Evolutionary conservation across 768 basidiomycete species (phyloP).

Genomic region (Amanita muscaria): DNA sequence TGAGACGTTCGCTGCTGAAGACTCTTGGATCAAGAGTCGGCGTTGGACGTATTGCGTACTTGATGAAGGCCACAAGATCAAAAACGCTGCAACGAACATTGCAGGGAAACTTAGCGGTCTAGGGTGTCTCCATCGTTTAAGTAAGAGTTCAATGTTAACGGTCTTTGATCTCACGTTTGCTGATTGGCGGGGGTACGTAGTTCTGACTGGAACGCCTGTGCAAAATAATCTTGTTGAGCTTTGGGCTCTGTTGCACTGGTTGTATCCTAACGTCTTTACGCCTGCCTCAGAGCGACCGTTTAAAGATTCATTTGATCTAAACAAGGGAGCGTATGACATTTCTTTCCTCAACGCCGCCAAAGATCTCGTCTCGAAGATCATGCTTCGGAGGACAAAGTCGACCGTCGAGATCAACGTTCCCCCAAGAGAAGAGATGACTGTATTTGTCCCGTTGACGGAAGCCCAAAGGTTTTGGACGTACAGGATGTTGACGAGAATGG

Average conservation of each 20-base stretch:
- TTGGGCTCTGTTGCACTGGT: conserved; percentile 47
- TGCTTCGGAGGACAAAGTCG: conserved; percentile 55
- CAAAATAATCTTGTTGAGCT: conserved; percentile 58
- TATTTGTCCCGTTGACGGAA: conserved; percentile 51
- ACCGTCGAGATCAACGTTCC: conserved; percentile 38
- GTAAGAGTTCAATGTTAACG: conserved; percentile 18
- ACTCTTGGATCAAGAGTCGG: conserved; percentile 50
- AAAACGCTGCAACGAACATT: conserved; percentile 52
- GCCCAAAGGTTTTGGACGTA: conserved; percentile 57
- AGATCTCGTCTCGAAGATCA: conserved; percentile 39
- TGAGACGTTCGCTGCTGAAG: conserved; percentile 50
- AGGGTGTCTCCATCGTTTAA: conserved; percentile 49
- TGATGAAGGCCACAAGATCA: conserved; percentile 67
- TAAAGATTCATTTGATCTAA: conserved; percentile 44
- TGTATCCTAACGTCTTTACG: conserved; percentile 48
- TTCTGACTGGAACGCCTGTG: conserved; percentile 68
- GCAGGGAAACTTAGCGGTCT: conserved; percentile 45
- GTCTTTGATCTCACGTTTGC: background rate
- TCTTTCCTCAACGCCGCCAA: conserved; percentile 40
- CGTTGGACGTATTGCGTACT: conserved; percentile 53
- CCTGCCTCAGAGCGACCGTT: conserved; percentile 37
- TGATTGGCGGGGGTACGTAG: conserved; percentile 20
- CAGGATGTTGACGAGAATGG: conserved; percentile 43
- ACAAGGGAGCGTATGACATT: conserved; percentile 40
- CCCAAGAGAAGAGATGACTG: conserved; percentile 46